These are phyloP conservation scores for Sambucus nigra DNA, from an alignment of 129 eudicot genomes.

Conservation along the genomic window DNA sequence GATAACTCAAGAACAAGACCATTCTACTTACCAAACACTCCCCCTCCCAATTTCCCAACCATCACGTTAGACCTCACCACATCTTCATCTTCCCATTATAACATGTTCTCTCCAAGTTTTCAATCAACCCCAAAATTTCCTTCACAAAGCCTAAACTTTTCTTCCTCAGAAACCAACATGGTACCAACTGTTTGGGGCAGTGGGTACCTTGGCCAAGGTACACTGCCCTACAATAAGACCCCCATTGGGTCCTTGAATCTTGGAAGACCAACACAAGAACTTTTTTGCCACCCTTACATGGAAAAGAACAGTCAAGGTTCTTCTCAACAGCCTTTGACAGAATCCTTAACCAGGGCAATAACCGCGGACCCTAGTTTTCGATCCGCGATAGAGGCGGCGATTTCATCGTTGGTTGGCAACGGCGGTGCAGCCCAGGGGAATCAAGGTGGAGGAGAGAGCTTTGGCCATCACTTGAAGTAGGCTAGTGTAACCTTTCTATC, in stretches of 20 bases:
- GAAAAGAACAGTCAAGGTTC: conserved; percentile 28
- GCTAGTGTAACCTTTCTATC: neutral
- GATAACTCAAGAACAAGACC: conserved; percentile 31
- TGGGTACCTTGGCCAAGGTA: conserved; percentile 20
- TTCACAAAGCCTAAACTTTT: conserved; percentile 23
- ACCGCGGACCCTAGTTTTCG: conserved; percentile 68
- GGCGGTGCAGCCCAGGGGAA: conserved; percentile 17
- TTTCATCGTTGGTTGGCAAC: conserved; percentile 43
- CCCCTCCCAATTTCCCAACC: conserved; percentile 50
- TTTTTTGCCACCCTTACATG: conserved; percentile 8
- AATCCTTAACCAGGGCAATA: conserved; percentile 61
- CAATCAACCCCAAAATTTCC: conserved; percentile 20
- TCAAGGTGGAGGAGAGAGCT: conserved; percentile 11
- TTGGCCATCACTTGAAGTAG: conserved; percentile 17
- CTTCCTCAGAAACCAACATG: conserved; percentile 34
- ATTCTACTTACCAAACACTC: conserved; percentile 39
- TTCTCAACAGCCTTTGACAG: conserved; percentile 48
- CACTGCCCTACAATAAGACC: conserved; percentile 12
- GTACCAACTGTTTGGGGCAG: conserved; percentile 39
- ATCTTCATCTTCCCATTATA: conserved; percentile 26
- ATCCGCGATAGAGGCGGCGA: conserved; percentile 62
- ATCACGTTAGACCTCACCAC: conserved; percentile 70
- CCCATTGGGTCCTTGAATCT: conserved; percentile 16
- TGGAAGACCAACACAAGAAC: conserved; percentile 23
- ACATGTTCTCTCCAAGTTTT: conserved; percentile 22